phyloP scores from a whole-genome alignment of 2,329 filamentous ascomycete species.

The Fusarium subtropicale region DNA sequence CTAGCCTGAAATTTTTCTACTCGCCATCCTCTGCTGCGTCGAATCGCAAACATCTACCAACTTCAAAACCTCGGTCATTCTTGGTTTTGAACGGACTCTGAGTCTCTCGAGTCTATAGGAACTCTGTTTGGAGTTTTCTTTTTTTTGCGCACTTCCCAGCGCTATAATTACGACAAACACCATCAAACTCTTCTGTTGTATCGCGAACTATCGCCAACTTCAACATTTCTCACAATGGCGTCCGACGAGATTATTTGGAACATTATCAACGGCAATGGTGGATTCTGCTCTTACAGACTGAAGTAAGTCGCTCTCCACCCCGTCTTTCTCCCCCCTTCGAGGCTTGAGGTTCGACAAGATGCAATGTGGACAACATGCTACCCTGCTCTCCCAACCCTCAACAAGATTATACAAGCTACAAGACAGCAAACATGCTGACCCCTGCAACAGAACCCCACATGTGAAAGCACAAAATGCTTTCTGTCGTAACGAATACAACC shows the following conservation, averaged over 20 bases:
- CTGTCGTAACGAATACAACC: constrained; percentile 95
- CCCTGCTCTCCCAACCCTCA: background rate
- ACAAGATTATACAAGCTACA: background rate
- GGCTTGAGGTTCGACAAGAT: background rate
- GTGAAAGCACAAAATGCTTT: constrained; percentile 59
- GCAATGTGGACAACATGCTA: too few relatives aligned
- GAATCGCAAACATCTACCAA: background rate
- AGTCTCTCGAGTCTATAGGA: background rate
- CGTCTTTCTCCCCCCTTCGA: background rate
- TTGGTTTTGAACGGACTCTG: background rate
- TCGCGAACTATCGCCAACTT: background rate
- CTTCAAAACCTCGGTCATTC: background rate
- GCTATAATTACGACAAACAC: background rate
- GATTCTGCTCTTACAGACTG: constrained; percentile 94
- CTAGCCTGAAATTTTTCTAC: background rate
- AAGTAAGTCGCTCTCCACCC: constrained; percentile 67
- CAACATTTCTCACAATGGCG: constrained; percentile 66
- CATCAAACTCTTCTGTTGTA: background rate
- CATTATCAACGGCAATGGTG: constrained; percentile 82
- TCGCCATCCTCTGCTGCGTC: background rate
- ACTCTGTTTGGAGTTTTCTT: background rate
- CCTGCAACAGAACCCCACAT: constrained; percentile 64
- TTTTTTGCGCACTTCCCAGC: background rate
- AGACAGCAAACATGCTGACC: constrained; percentile 45
- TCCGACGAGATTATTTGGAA: constrained; percentile 98